phyloP scores from a whole-genome alignment of 2,329 filamentous ascomycete species.

The Pseudogymnoascus sp. region DNA sequence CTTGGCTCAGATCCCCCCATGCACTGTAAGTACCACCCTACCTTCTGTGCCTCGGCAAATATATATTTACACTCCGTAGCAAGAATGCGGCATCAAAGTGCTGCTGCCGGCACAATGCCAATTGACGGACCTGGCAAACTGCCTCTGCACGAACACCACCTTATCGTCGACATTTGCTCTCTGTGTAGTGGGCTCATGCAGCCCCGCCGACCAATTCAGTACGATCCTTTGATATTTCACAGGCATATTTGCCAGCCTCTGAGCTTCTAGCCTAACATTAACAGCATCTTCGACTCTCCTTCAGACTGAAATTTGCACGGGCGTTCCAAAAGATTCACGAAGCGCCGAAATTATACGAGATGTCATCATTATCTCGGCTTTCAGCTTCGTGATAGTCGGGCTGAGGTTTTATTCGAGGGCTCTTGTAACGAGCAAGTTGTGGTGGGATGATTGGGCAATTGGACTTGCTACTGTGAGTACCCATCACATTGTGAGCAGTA shows the following conservation, averaged over 20 bases:
- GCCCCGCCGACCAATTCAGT: conserved; percentile 16
- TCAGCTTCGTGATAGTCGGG: conserved; percentile 16
- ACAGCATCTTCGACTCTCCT: conserved; percentile 13
- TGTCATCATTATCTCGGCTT: conserved; percentile 13
- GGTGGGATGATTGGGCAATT: conserved; percentile 19
- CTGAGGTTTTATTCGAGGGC: conserved; percentile 18
- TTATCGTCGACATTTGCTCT: conserved; percentile 13
- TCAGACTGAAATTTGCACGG: conserved; percentile 17
- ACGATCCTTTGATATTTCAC: not conserved
- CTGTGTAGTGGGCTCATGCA: conserved; percentile 16
- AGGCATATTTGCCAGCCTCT: not conserved
- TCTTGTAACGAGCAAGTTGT: conserved; percentile 13
- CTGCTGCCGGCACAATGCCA: not conserved
- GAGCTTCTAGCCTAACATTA: not conserved
- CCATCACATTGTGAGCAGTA: not conserved
- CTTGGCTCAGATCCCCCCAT: conserved; percentile 7
- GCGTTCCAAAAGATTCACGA: conserved; percentile 13
- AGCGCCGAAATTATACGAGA: conserved; percentile 15
- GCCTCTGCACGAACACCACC: conserved; percentile 19
- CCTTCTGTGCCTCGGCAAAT: not conserved
- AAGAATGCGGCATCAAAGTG: conserved; percentile 9
- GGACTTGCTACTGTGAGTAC: conserved; percentile 15
- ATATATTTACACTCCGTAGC: not conserved
- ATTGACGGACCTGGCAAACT: conserved; percentile 11
- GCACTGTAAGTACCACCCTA: conserved; percentile 1